phyloP scores from a whole-genome alignment of 495 filamentous ascomycete genomes.

The Podospora bellae-mahoneyi region DNA sequence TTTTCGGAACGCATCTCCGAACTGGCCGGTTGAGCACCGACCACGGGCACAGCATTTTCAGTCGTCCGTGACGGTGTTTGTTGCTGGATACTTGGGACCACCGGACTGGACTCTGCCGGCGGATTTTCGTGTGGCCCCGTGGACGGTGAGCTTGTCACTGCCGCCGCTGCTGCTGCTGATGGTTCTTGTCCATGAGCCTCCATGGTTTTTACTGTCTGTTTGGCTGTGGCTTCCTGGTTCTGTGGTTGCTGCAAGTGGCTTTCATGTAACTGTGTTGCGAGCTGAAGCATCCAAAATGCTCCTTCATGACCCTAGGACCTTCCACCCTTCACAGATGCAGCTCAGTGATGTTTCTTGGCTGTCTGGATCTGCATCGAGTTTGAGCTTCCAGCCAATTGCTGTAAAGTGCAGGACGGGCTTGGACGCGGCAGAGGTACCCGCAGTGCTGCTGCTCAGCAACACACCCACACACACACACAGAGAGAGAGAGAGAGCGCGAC shows the following conservation, averaged over 20 bases:
- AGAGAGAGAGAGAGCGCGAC: too few relatives aligned
- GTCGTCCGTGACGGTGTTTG: conserved; percentile 10
- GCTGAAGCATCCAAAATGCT: neutral
- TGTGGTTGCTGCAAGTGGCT: neutral
- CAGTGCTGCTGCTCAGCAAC: neutral
- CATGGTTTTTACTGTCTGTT: neutral
- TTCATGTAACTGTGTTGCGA: neutral
- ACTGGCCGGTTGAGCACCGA: conserved; percentile 13
- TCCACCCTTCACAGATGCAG: neutral
- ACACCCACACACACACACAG: neutral
- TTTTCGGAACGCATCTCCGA: conserved; percentile 17
- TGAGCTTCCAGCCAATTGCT: conserved; percentile 3
- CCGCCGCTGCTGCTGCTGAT: conserved; percentile 8
- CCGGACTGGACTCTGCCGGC: conserved; percentile 15
- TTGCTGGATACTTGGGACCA: conserved; percentile 12
- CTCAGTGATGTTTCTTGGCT: neutral
- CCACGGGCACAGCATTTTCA: conserved; percentile 8
- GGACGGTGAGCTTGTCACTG: conserved; percentile 1
- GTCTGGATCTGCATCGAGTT: neutral
- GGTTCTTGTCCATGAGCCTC: neutral
- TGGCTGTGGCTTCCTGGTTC: neutral
- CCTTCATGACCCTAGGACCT: neutral
- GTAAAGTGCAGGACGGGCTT: neutral
- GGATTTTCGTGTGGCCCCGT: neutral
- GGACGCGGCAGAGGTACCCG: conserved; percentile 2